Conservation (phyloP, 2,329 filamentous ascomycete genomes). For the Nigrospora sphaerica region DNA sequence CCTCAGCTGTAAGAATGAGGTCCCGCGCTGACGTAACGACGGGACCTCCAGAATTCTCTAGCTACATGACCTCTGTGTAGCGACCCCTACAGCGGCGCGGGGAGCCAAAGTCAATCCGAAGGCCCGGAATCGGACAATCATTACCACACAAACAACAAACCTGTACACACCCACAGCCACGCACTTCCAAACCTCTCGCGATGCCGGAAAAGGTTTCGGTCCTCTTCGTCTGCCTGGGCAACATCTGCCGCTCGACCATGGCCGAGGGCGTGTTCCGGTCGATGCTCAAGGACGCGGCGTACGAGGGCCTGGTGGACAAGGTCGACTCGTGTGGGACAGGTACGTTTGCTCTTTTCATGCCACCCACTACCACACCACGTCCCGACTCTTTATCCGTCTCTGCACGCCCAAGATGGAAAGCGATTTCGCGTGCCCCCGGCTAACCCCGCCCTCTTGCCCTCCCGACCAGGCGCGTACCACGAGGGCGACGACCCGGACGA, state of each 20-base stretch:
- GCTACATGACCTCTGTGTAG: no score
- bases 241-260: constrained; percentile 94
- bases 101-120: no score
- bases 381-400: not conserved
- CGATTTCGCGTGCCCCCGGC: not conserved
- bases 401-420: not conserved
- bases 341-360: constrained; percentile 15
- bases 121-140: no score
- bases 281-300: constrained; percentile 54
- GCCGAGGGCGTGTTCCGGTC: constrained; percentile 87
- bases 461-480: constrained; percentile 66
- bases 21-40: no score
- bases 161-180: not conserved
- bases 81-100: no score
- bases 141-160: not conserved
- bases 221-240: constrained; percentile 93
- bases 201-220: constrained; percentile 50
- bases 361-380: not conserved
- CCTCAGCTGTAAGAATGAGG: no score
- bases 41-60: no score
- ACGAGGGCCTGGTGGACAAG: constrained; percentile 50
- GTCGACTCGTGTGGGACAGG: constrained; percentile 88
- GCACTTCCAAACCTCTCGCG: not conserved
- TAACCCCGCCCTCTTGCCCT: not conserved
- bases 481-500: constrained; percentile 68